These are phyloP conservation scores for Phytophthora melonis DNA, from an alignment of 352 stramenopile genomes.

Conservation along the genomic window DNA sequence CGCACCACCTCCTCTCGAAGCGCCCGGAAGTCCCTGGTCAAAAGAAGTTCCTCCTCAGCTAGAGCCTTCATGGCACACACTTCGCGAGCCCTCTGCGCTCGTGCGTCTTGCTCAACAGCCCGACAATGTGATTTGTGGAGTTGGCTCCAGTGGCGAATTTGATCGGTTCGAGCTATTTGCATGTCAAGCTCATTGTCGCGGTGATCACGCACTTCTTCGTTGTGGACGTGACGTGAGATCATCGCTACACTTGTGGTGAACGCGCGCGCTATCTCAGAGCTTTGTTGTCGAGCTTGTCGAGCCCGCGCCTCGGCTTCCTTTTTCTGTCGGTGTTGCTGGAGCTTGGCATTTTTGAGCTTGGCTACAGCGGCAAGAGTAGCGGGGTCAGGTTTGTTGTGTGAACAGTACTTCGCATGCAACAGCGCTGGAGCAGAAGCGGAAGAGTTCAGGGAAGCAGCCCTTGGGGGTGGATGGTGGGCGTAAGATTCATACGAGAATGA, in stretches of 20 bases:
- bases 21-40: conserved; percentile 49
- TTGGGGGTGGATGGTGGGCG: conserved; percentile 36
- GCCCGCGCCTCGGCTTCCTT: conserved; percentile 34
- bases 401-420: conserved; percentile 36
- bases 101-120: conserved; percentile 55
- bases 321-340: conserved; percentile 40
- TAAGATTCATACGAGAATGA: conserved; percentile 65
- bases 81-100: conserved; percentile 44
- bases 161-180: conserved; percentile 56
- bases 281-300: conserved; percentile 49
- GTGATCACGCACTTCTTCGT: conserved; percentile 67
- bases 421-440: conserved; percentile 40
- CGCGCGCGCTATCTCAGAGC: conserved; percentile 59
- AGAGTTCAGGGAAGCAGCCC: conserved; percentile 9
- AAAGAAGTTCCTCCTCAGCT: conserved; percentile 56
- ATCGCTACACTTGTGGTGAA: conserved; percentile 79
- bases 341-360: conserved; percentile 50
- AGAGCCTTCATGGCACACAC: conserved; percentile 70
- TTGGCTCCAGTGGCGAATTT: conserved; percentile 56
- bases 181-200: conserved; percentile 49
- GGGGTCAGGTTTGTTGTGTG: conserved; percentile 30
- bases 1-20: conserved; percentile 61
- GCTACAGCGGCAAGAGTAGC: conserved; percentile 24
- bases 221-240: conserved; percentile 79
- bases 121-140: conserved; percentile 65